Base-by-base conservation (phyloP, 164 flowering plant species). In the Aristolochia fimbriata region DNA sequence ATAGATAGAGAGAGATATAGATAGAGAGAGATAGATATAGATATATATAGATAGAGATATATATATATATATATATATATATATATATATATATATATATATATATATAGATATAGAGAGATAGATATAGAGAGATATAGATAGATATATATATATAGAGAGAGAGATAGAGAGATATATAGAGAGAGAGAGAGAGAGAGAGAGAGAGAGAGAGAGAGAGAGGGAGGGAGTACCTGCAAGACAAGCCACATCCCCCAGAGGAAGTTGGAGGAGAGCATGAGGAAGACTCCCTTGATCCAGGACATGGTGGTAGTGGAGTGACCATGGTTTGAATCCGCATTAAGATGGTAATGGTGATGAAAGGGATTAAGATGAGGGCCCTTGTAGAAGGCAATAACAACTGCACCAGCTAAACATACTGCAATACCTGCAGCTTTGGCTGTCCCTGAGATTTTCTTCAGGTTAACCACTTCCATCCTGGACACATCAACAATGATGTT, bases 171-270 rank as follows among this genome's bases (percentile, higher is more conserved):
- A n/a, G n/a, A n/a, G n/a, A n/a, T n/a, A n/a, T n/a, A n/a, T n/a
- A n/a, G n/a, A n/a, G n/a, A n/a, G n/a, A n/a, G n/a, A n/a, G n/a
- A n/a, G n/a, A n/a, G n/a, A n/a, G n/a, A n/a, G n/a, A n/a, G n/a
- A n/a, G n/a, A n/a, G n/a, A n/a, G n/a, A n/a, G n/a, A n/a, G n/a
- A n/a, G n/a, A n/a, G n/a, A n/a, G n/a, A n/a, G n/a, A 55, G 20
- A 55, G 20, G 24, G 3, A 4, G n/a, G 22, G 52, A 24, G 30
- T 70, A 88, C 96, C 90, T 88, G 92, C 20, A 84, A 62, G 0
- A 88, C 84, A 20, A 88, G 69, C 96, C 96, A 86, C 12, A 80
- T 22, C 47, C 76, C 85, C 86, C 88, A 85, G 3, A 63, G 58
- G 12, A 48, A 48, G 69, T 74, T 78, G 70, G 83, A 65, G 25